Evolutionary conservation across 2,329 filamentous ascomycete genomes (phyloP).

Genomic region (Neoscytalidium dimidiatum): DNA sequence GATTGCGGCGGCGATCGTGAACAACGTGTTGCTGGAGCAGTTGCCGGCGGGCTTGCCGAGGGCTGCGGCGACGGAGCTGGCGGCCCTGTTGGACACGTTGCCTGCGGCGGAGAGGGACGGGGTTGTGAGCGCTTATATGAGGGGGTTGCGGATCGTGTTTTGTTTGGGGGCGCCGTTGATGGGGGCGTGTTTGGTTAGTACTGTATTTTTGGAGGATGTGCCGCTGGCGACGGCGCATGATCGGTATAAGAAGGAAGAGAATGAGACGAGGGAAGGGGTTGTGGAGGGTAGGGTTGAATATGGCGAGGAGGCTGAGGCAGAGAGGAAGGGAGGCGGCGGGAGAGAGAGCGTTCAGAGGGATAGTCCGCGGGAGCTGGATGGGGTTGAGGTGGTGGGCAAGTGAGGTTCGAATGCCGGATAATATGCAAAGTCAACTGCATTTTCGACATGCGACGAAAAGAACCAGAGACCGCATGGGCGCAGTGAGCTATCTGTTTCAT

Average conservation of each 20-base stretch:
- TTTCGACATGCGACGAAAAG: too few species aligned
- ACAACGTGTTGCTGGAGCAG: conserved; percentile 34
- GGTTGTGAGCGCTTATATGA: background rate
- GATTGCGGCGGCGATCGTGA: conserved; percentile 52
- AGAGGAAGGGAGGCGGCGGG: background rate
- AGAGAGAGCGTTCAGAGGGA: background rate
- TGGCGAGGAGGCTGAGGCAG: background rate
- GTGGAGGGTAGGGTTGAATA: background rate
- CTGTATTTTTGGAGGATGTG: background rate
- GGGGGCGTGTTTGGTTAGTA: conserved; percentile 2
- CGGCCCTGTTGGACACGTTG: background rate
- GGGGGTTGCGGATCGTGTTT: conserved; percentile 4
- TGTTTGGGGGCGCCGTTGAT: conserved; percentile 1
- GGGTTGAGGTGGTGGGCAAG: background rate
- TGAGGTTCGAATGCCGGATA: too few species aligned
- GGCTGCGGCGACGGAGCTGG: background rate
- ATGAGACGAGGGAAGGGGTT: background rate
- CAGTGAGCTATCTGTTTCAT: too few species aligned
- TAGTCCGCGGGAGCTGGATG: too few species aligned
- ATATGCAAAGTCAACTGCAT: too few species aligned
- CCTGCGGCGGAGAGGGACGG: background rate
- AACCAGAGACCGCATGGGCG: too few species aligned
- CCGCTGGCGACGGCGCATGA: conserved; percentile 11
- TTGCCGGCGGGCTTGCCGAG: conserved; percentile 4
- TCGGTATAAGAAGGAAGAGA: background rate